phyloP scores from a whole-genome alignment of 495 filamentous ascomycete genomes.

The Saxophila tyrrhenica region DNA sequence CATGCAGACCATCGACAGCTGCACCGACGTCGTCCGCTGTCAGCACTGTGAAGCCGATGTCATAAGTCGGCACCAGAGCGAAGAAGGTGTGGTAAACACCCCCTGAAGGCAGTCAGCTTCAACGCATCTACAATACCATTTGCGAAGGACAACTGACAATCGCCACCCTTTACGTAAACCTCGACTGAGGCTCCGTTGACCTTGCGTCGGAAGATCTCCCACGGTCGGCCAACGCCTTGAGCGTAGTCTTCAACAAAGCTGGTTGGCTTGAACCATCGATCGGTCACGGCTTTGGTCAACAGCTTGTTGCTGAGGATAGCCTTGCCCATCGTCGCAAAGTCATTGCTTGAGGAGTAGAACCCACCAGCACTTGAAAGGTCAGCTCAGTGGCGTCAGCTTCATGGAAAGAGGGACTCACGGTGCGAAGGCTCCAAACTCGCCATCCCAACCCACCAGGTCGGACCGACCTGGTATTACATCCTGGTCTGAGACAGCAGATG shows the following conservation, averaged over 20 bases:
- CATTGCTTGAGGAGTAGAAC: constrained; percentile 15
- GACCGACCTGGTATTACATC: constrained; percentile 11
- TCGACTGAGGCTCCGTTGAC: neutral
- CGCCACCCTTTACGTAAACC: neutral
- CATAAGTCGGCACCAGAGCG: constrained; percentile 16
- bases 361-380: constrained; percentile 1
- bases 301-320: constrained; percentile 15
- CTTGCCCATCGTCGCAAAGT: constrained; percentile 13
- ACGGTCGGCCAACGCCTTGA: constrained; percentile 22
- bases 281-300: constrained; percentile 8
- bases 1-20: neutral
- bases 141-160: neutral
- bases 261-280: constrained; percentile 19
- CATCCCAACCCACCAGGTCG: constrained; percentile 10
- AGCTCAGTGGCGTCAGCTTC: constrained; percentile 4
- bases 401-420: neutral
- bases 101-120: neutral
- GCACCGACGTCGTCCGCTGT: neutral
- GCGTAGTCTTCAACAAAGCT: constrained; percentile 6
- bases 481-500: neutral
- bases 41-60: constrained; percentile 12
- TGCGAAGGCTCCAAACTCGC: neutral
- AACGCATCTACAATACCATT: too few relatives aligned
- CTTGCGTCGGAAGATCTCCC: constrained; percentile 31
- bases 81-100: constrained; percentile 12